phyloP scores from a whole-genome alignment of 306 rosid genomes.

The Cucurbita pepo region DNA sequence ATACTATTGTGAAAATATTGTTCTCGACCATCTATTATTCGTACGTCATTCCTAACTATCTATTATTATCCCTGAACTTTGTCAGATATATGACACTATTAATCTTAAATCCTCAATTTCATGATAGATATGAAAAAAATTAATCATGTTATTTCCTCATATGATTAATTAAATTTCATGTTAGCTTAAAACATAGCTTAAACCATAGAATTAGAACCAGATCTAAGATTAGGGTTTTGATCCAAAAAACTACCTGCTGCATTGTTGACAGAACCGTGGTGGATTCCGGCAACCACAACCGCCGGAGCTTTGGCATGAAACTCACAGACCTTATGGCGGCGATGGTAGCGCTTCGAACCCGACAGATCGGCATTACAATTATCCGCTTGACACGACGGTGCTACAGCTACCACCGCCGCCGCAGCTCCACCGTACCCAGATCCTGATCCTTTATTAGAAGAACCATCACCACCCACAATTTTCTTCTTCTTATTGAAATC shows the following conservation, averaged over 20 bases:
- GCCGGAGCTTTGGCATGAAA: slow-evolving; percentile 61
- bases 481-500: slow-evolving; percentile 39
- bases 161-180: not conserved
- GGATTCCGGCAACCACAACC: slow-evolving; percentile 32
- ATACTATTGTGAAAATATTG: too few species aligned
- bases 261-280: slow-evolving; percentile 95
- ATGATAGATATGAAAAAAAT: not conserved
- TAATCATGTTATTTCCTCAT: too few species aligned
- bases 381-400: slow-evolving; percentile 44
- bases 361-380: slow-evolving; percentile 57
- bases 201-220: not conserved
- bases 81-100: too few species aligned
- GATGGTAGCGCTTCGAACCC: slow-evolving; percentile 52
- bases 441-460: slow-evolving; percentile 29
- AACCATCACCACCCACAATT: not conserved
- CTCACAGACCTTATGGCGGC: slow-evolving; percentile 86
- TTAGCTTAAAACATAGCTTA: not conserved
- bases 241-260: slow-evolving; percentile 56
- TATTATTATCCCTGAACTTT: too few species aligned
- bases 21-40: too few species aligned
- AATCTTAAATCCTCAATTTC: too few species aligned
- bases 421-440: slow-evolving; percentile 31
- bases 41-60: too few species aligned
- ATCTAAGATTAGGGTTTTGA: slow-evolving; percentile 34
- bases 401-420: slow-evolving; percentile 7